Evolutionary conservation across 73 alveolate species (phyloP).

Genomic region (Paramecium sexaurelia): DNA sequence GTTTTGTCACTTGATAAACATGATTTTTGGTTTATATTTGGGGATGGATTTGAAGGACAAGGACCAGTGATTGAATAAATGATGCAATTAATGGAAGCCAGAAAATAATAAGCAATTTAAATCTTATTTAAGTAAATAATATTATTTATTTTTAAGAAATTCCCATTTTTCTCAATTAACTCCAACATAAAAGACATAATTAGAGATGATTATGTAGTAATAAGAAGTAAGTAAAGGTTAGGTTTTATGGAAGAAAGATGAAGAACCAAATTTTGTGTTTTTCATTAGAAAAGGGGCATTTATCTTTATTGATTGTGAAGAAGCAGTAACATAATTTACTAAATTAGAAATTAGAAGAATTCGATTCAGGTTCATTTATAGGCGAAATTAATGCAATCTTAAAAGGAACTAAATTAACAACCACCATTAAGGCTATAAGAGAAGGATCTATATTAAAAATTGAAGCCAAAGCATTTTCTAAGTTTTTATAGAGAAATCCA

Average conservation of each 20-base stretch:
- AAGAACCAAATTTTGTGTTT: slow-evolving; percentile 20
- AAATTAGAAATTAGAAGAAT: slow-evolving; percentile 22
- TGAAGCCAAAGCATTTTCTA: not conserved
- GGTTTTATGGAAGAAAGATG: slow-evolving; percentile 22
- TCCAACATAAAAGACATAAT: slow-evolving; percentile 11
- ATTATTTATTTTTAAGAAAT: not conserved
- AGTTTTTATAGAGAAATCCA: slow-evolving; percentile 21
- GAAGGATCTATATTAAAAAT: slow-evolving; percentile 11
- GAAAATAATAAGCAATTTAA: slow-evolving; percentile 25
- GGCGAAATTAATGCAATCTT: slow-evolving; percentile 21
- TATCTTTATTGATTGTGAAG: slow-evolving; percentile 13
- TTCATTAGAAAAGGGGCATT: slow-evolving; percentile 19
- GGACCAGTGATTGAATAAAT: slow-evolving; percentile 47
- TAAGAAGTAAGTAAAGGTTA: not conserved
- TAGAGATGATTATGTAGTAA: slow-evolving; percentile 48
- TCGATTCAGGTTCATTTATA: slow-evolving; percentile 60
- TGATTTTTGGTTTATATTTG: slow-evolving; percentile 57
- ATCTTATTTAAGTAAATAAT: slow-evolving; percentile 21
- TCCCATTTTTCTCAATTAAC: slow-evolving; percentile 25
- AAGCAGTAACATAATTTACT: not conserved
- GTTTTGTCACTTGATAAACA: slow-evolving; percentile 19
- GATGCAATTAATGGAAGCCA: slow-evolving; percentile 49
- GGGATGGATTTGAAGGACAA: slow-evolving; percentile 56
- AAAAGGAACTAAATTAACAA: not conserved
- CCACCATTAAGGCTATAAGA: not conserved